A percentile compares a stretch with the other conserved stretches of the same genome.
Evolutionary conservation across 441 rosid genomes (phyloP).

Genomic region (Euphorbia celastroides): DNA sequence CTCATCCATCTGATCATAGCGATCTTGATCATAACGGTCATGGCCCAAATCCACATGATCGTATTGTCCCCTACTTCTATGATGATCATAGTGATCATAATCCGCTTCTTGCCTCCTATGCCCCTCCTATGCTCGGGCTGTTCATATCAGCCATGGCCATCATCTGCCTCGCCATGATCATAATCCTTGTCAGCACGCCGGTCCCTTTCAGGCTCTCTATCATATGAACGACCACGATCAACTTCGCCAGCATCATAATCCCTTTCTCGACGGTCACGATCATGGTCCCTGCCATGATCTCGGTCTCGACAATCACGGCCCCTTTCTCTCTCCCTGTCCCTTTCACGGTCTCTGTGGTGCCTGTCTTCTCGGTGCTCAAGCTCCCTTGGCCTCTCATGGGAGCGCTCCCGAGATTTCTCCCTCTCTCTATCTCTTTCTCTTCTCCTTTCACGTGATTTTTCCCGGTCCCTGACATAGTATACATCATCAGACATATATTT

Average conservation of each 20-base stretch:
- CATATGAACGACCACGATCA: conserved; percentile 58
- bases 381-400: conserved; percentile 69
- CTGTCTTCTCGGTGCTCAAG: conserved; percentile 78
- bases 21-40: too few species aligned
- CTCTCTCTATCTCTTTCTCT: conserved; percentile 66
- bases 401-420: conserved; percentile 69
- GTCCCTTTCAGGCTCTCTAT: conserved; percentile 56
- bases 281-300: conserved; percentile 37
- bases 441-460: conserved; percentile 73
- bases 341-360: conserved; percentile 72
- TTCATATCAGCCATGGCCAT: conserved; percentile 53
- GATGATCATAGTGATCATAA: conserved; percentile 52
- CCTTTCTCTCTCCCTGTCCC: conserved; percentile 54
- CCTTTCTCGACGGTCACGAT: conserved; percentile 41
- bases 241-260: conserved; percentile 57
- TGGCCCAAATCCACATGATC: too few species aligned
- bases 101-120: conserved; percentile 40
- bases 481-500: too few species aligned
- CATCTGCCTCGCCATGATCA: conserved; percentile 50
- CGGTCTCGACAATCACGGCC: conserved; percentile 52
- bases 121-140: conserved; percentile 40
- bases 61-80: conserved; percentile 38
- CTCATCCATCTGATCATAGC: conserved; percentile 45
- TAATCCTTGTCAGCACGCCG: conserved; percentile 47
- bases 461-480: conserved; percentile 39